Conservation (phyloP, 805 yeast species). For the Ogataea paraovalis region DNA sequence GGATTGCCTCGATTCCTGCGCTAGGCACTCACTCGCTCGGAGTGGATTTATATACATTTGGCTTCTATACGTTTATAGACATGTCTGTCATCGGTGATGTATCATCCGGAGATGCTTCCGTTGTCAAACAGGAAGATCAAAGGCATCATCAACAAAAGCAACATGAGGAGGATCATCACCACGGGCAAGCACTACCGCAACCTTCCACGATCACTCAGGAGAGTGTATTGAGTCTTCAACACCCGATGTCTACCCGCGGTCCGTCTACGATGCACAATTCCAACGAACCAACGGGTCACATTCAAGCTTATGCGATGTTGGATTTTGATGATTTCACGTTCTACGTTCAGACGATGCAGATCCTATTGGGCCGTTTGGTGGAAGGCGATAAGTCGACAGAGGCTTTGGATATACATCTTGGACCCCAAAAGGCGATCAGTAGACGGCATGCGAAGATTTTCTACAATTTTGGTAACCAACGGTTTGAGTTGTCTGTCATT, state of each 20-base stretch:
- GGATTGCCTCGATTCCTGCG: background rate
- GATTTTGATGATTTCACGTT: slow-evolving; percentile 93
- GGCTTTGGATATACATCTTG: slow-evolving; percentile 87
- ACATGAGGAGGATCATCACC: background rate
- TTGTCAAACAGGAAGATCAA: background rate
- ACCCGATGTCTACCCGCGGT: slow-evolving; percentile 32
- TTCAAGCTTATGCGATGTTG: slow-evolving; percentile 66
- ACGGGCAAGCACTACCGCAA: background rate
- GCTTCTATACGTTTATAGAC: background rate
- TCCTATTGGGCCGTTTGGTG: slow-evolving; percentile 84
- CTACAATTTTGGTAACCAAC: slow-evolving; percentile 92
- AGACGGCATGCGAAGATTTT: slow-evolving; percentile 93
- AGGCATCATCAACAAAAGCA: background rate
- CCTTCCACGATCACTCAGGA: slow-evolving; percentile 8
- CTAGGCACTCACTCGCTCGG: background rate
- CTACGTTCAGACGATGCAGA: slow-evolving; percentile 94
- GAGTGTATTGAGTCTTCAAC: slow-evolving; percentile 12
- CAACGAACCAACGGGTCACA: slow-evolving; percentile 25
- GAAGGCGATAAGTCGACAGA: slow-evolving; percentile 53
- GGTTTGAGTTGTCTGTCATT: slow-evolving; percentile 85
- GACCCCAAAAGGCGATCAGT: slow-evolving; percentile 89
- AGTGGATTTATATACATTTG: background rate
- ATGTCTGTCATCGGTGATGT: background rate
- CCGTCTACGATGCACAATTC: slow-evolving; percentile 30
- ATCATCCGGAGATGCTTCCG: background rate